A percentile compares a stretch with the other conserved stretches of the same genome.
phyloP scores from a whole-genome alignment of 2,329 filamentous ascomycete genomes.

The Trichoderma sp. region DNA sequence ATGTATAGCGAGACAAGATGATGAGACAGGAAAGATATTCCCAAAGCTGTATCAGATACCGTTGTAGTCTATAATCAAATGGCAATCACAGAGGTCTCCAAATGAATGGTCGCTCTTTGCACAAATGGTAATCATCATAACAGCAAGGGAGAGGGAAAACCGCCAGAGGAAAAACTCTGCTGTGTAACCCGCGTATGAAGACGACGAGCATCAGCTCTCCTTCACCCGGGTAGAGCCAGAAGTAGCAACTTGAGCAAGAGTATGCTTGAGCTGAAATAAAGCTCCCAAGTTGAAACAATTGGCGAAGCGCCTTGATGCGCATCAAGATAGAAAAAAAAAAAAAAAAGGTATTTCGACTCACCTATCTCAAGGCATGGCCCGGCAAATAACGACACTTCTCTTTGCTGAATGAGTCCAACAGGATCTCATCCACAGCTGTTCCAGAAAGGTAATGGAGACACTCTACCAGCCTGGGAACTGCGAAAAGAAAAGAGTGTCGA shows the following conservation, averaged over 20 bases:
- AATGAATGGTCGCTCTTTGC: slow-evolving; percentile 60
- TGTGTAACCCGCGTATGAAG: background rate
- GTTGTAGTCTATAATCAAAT: slow-evolving; percentile 85
- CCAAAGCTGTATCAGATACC: slow-evolving; percentile 74
- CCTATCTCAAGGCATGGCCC: slow-evolving; percentile 33
- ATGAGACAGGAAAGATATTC: background rate
- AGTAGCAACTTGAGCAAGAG: background rate
- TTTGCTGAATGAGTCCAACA: slow-evolving; percentile 2
- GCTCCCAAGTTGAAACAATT: background rate
- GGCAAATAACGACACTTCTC: slow-evolving; percentile 24
- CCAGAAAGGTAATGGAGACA: slow-evolving; percentile 12
- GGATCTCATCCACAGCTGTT: slow-evolving; percentile 2
- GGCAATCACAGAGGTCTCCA: slow-evolving; percentile 59
- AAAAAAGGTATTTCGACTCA: slow-evolving; percentile 27
- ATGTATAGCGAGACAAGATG: background rate
- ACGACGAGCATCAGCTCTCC: background rate
- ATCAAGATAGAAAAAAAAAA: background rate
- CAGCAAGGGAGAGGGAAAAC: slow-evolving; percentile 27
- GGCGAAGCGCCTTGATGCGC: background rate
- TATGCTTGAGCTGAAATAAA: background rate
- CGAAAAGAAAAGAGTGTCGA: background rate
- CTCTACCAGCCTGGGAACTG: slow-evolving; percentile 10
- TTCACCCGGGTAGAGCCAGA: background rate
- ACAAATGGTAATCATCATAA: slow-evolving; percentile 61
- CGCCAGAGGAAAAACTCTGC: background rate